Conservation (phyloP, 768 basidiomycete species). For the Cyclocybe aegerita region DNA sequence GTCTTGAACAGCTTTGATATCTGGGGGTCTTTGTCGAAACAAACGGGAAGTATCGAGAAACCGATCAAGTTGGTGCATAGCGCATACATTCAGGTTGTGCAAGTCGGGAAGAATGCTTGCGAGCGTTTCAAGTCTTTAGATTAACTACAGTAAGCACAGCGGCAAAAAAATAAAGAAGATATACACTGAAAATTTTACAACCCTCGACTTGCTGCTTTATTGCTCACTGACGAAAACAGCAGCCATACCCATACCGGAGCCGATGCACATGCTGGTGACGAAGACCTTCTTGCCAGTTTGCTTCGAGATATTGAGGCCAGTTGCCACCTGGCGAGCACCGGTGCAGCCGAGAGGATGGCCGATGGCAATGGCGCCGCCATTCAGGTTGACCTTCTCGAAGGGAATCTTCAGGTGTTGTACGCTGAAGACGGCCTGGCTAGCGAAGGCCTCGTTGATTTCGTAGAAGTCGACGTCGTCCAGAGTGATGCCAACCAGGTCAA, state of each 20-base stretch:
- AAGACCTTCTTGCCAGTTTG: slow-evolving; percentile 76
- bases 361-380: slow-evolving; percentile 88
- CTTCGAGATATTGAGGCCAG: slow-evolving; percentile 79
- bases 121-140: too few species aligned
- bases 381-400: slow-evolving; percentile 78
- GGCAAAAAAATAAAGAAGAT: neutral
- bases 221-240: slow-evolving; percentile 85
- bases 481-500: slow-evolving; percentile 64
- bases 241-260: slow-evolving; percentile 90
- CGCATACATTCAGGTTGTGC: too few species aligned
- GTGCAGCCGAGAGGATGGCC: slow-evolving; percentile 89
- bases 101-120: too few species aligned
- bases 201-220: slow-evolving; percentile 24
- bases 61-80: too few species aligned
- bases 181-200: neutral
- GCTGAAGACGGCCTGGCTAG: slow-evolving; percentile 76
- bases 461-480: slow-evolving; percentile 82
- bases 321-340: slow-evolving; percentile 86
- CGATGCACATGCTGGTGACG: slow-evolving; percentile 90
- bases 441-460: slow-evolving; percentile 93
- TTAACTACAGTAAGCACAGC: too few species aligned
- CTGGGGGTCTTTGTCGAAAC: too few species aligned
- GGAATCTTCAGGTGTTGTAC: slow-evolving; percentile 70
- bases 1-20: too few species aligned
- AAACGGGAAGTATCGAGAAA: too few species aligned